Evolutionary conservation across 208 protist genomes (phyloP).

Genomic region (Phytomonas serpens): DNA sequence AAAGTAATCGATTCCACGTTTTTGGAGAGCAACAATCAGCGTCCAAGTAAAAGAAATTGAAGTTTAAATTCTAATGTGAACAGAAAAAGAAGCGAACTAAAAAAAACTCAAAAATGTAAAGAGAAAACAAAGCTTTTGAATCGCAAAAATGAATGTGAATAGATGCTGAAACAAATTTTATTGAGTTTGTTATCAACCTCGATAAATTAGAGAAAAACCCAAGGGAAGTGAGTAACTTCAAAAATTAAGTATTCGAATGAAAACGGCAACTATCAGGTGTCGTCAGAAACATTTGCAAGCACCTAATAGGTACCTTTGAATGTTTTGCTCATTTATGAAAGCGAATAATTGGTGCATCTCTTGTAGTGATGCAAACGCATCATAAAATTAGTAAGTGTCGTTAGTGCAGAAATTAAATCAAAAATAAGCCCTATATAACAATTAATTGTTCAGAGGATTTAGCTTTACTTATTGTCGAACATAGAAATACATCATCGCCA

Average conservation of each 20-base stretch:
- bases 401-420: not conserved
- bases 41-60: not conserved
- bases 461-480: constrained; percentile 19
- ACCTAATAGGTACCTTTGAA: not conserved
- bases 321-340: not conserved
- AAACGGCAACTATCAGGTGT: not conserved
- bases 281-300: not conserved
- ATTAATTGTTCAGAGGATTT: constrained; percentile 1
- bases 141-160: constrained; percentile 2
- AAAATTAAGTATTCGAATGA: not conserved
- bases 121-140: constrained; percentile 5
- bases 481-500: constrained; percentile 92
- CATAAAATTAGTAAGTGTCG: not conserved
- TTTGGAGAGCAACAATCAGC: not conserved
- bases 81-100: not conserved
- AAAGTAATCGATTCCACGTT: not conserved
- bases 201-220: not conserved
- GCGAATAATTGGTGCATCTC: not conserved
- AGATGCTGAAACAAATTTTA: not conserved
- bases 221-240: not conserved
- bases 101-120: not conserved
- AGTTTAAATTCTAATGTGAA: constrained; percentile 3
- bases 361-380: not conserved
- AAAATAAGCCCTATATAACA: not conserved
- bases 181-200: not conserved